A percentile compares a stretch with the other conserved stretches of the same genome.
phyloP scores from a whole-genome alignment of 805 yeast species.

The Saturnispora silvae region DNA sequence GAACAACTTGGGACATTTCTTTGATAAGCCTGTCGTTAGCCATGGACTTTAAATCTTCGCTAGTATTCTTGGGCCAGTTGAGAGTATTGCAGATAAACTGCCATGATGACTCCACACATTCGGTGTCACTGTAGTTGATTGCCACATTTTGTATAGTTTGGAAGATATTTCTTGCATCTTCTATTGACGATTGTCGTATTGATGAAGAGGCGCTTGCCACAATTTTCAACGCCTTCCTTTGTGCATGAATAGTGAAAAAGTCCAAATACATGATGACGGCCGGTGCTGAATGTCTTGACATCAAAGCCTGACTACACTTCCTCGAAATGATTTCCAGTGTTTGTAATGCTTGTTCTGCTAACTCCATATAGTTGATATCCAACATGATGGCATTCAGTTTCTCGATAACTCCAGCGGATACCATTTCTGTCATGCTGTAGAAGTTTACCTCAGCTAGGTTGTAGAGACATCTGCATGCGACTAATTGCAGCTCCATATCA shows the following conservation, averaged over 20 bases:
- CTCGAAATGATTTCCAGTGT: conserved; percentile 59
- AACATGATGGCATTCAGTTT: conserved; percentile 53
- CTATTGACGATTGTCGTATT: conserved; percentile 34
- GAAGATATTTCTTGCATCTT: conserved; percentile 44
- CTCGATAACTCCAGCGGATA: conserved; percentile 55
- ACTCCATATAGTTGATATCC: conserved; percentile 75
- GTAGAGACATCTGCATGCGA: conserved; percentile 75
- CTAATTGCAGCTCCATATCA: conserved; percentile 70
- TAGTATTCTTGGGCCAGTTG: conserved; percentile 13
- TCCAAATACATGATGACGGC: conserved; percentile 69
- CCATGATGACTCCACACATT: conserved; percentile 56
- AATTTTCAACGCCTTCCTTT: conserved; percentile 64
- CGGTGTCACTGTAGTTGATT: conserved; percentile 43
- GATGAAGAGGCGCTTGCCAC: conserved; percentile 58
- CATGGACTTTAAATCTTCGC: background rate
- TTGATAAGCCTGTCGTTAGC: conserved; percentile 24
- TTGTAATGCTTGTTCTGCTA: conserved; percentile 84
- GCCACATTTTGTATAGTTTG: conserved; percentile 50
- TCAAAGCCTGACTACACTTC: conserved; percentile 38
- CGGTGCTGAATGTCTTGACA: conserved; percentile 50
- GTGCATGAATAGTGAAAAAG: conserved; percentile 83
- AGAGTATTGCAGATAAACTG: conserved; percentile 49
- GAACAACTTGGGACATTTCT: conserved; percentile 21
- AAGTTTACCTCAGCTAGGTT: conserved; percentile 69
- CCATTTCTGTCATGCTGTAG: conserved; percentile 51